A percentile compares a stretch with the other conserved stretches of the same genome.
These are phyloP conservation scores for Pseudomicrostroma phylloplanum DNA, from an alignment of 1,284 basidiomycete genomes.

Conservation along the genomic window DNA sequence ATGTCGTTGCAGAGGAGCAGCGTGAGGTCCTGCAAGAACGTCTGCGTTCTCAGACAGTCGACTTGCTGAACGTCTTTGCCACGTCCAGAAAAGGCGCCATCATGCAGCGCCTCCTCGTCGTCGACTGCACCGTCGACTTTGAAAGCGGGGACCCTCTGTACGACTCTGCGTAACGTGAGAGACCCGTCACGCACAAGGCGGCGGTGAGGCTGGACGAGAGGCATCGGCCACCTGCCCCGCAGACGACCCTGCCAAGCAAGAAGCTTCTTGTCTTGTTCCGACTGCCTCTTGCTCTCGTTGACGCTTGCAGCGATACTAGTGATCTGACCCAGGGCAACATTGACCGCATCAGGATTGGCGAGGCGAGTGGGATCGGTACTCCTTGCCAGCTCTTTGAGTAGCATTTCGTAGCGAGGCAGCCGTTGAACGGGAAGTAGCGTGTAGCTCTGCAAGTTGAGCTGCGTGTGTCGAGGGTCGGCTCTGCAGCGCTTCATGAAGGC, in stretches of 20 bases:
- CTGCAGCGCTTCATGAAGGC: slow-evolving; percentile 48
- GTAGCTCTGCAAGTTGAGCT: slow-evolving; percentile 91
- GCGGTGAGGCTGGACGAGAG: slow-evolving; percentile 94
- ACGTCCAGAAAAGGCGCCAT: slow-evolving; percentile 4
- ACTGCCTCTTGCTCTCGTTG: slow-evolving; percentile 53
- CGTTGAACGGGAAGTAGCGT: slow-evolving; percentile 89
- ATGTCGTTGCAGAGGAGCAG: slow-evolving; percentile 81
- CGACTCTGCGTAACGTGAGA: slow-evolving; percentile 74
- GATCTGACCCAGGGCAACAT: slow-evolving; percentile 36
- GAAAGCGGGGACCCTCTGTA: slow-evolving; percentile 77
- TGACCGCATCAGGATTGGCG: slow-evolving; percentile 13
- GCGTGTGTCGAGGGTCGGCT: slow-evolving; percentile 72
- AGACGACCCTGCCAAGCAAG: slow-evolving; percentile 75
- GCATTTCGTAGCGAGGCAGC: slow-evolving; percentile 85
- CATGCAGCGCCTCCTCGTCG: neutral
- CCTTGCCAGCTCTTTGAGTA: slow-evolving; percentile 53
- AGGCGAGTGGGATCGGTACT: slow-evolving; percentile 31
- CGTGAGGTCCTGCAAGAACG: slow-evolving; percentile 29
- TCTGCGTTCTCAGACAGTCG: slow-evolving; percentile 66
- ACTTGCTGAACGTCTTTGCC: slow-evolving; percentile 61
- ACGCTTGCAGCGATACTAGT: slow-evolving; percentile 42
- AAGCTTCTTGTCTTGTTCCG: slow-evolving; percentile 32
- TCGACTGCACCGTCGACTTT: neutral
- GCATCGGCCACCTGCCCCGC: slow-evolving; percentile 69
- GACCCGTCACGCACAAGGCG: slow-evolving; percentile 60